phyloP scores from a whole-genome alignment of 2,329 filamentous ascomycete genomes.

The Epichloe uncinata region DNA sequence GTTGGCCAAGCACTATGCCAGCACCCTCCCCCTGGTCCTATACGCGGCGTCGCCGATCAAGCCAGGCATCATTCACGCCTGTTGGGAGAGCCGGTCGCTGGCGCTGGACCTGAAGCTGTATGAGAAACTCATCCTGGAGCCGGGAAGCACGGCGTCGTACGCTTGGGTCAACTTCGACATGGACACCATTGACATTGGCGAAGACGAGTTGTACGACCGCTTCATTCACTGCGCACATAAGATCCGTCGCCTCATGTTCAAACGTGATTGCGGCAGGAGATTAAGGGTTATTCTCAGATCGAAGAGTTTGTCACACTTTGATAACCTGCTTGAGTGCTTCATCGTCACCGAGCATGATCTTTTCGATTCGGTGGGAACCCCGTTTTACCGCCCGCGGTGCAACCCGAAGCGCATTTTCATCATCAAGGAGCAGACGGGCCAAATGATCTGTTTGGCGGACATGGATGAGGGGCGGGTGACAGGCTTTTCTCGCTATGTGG shows the following conservation, averaged over 20 bases:
- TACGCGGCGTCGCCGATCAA: neutral
- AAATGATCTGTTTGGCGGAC: too few relatives aligned
- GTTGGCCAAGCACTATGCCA: too few relatives aligned
- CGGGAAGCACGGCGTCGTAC: neutral
- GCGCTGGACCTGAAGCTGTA: neutral
- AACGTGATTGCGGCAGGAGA: neutral
- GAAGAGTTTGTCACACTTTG: too few relatives aligned
- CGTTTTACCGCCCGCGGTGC: too few relatives aligned
- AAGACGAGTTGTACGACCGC: neutral
- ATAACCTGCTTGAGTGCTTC: too few relatives aligned
- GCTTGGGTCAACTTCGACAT: neutral
- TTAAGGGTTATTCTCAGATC: neutral
- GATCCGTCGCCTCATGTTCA: neutral
- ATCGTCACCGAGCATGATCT: too few relatives aligned
- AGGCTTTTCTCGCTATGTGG: too few relatives aligned
- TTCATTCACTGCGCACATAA: neutral
- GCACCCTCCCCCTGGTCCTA: neutral
- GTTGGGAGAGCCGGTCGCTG: neutral
- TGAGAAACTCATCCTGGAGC: neutral
- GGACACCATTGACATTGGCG: neutral
- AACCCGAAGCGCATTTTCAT: too few relatives aligned
- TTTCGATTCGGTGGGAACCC: too few relatives aligned
- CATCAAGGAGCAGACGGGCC: too few relatives aligned
- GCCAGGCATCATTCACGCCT: neutral
- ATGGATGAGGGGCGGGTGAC: too few relatives aligned